Evolutionary conservation across 1,139 yeast genomes (phyloP), one percentile per base, ranked within the genome.

Genomic region (Pichia sp.): DNA sequence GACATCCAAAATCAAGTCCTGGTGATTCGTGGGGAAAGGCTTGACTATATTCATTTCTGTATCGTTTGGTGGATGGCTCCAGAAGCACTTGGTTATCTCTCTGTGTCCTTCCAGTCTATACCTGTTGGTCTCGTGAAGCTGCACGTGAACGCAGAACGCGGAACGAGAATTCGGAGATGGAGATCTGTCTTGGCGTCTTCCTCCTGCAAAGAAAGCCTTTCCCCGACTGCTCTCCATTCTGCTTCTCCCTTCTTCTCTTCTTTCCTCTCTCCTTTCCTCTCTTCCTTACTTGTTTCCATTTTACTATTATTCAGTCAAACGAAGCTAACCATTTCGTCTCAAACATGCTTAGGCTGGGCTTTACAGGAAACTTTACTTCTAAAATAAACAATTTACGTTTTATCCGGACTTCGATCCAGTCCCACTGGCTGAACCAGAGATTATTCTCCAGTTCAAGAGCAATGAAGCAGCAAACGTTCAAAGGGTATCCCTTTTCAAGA

Each of bases 11-110:
- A 89, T 77, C 46, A 89, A 71, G 59, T 89, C 97, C 56, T 85
- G 95, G 61, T 89, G 96, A 20, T 94, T 93, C 0, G 96, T 83
- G 22, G 80, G 71, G 53, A 89, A 82, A 5, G 95, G 86, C 53
- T 78, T 71, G 26, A 38, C 35, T 10, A 36, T 20, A 10, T 33
- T 41, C 46, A 43, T 43, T 9, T n/a, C 5, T 15, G 11, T 17
- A 7, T 26, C 9, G 15, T 19, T 14, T 28, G n/a, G 11, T 12
- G n/a, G 28, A 10, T 12, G n/a, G n/a, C n/a, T n/a, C n/a, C n/a
- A n/a, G n/a, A n/a, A n/a, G n/a, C n/a, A n/a, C n/a, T n/a, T n/a
- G n/a, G n/a, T n/a, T n/a, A n/a, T n/a, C n/a, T n/a, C n/a, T n/a
- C n/a, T n/a, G n/a, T n/a, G n/a, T n/a, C n/a, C n/a, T n/a, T n/a